Base-by-base conservation (phyloP, 805 yeast genomes). In the Saturnispora bothae region DNA sequence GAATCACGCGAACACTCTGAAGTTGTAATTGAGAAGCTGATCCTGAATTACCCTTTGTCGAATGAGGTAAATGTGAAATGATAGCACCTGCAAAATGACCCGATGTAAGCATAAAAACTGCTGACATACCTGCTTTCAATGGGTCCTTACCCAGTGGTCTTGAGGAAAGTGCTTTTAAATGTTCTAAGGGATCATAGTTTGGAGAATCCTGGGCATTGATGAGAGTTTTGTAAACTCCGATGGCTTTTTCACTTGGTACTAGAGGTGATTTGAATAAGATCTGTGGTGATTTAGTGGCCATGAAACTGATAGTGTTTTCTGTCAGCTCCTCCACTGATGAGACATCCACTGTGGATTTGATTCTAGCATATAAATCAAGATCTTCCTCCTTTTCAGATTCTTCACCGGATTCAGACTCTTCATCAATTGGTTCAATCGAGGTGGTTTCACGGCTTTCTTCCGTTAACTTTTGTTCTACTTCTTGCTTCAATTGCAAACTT, bases 41-140 rank as follows among this genome's bases (percentile, higher is more conserved):
- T 16, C 65, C 69, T 5, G 65, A 63, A 44, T 75, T 75, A 3
- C 85, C 84, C 46, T 69, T 71, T 2, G 70, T 66, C 28, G 64
- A 65, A 36, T 64, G 63, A 18, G 73, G 78, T 34, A 65, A 65
- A 51, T 88, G 96, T 2, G 85, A 75, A 7, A 92, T 68, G 31
- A 92, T 81, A 0, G 96, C 96, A 15, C 92, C 98, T 0, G 97
- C 95, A 64, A 92, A 92, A 61, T 92, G 96, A 30, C 98, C 98
- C 31, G 97, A 96, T 13, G 96, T 96, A 38, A 92, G 73, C 95
- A 92, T 84, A 48, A 92, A 72, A 10, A 92, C 57, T 1, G 94
- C 94, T 4, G 95, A 83, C 32, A 68, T 67, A 3, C 62, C 60
- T 0, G 50, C 43, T 3, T 52, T 36, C 2, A 49, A 34, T 1